A percentile compares a stretch with the other conserved stretches of the same genome.
phyloP scores from a whole-genome alignment of 352 stramenopile species.

The Globisporangium apiculatum region DNA sequence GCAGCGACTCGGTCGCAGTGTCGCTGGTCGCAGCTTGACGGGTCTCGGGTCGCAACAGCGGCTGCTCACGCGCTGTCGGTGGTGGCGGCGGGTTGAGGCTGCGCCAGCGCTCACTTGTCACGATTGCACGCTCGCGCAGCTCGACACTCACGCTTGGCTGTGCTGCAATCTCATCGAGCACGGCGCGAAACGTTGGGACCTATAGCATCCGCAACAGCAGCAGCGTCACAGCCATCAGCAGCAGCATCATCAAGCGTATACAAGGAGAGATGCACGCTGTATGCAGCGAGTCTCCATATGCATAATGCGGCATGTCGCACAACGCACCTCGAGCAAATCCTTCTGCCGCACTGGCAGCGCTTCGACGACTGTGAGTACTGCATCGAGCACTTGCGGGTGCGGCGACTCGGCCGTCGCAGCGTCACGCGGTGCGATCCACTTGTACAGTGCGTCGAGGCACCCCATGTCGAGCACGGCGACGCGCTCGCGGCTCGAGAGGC shows the following conservation, averaged over 20 bases:
- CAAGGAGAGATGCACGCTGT: background rate
- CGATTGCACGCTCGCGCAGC: constrained; percentile 28
- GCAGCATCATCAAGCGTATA: background rate
- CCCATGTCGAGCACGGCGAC: constrained; percentile 47
- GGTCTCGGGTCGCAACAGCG: constrained; percentile 11
- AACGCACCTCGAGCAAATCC: constrained; percentile 47
- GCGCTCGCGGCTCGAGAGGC: constrained; percentile 49
- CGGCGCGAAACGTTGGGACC: constrained; percentile 26
- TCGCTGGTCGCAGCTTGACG: constrained; percentile 1
- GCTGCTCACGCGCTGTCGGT: background rate
- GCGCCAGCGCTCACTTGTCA: constrained; percentile 32
- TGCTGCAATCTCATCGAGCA: constrained; percentile 25
- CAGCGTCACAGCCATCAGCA: too few relatives aligned
- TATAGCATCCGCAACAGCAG: constrained; percentile 4
- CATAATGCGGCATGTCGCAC: too few relatives aligned
- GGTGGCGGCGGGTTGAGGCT: constrained; percentile 30
- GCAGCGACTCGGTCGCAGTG: constrained; percentile 15
- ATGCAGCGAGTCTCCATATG: background rate
- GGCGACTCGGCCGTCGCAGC: constrained; percentile 12
- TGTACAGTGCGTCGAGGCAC: constrained; percentile 43
- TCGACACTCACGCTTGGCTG: constrained; percentile 25
- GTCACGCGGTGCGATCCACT: constrained; percentile 39
- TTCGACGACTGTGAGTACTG: constrained; percentile 41
- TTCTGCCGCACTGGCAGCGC: constrained; percentile 53
- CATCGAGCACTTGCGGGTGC: constrained; percentile 66